A percentile compares a stretch with the other conserved stretches of the same genome.
phyloP scores from a whole-genome alignment of 1,284 basidiomycete genomes.

The Austropuccinia psidii region DNA sequence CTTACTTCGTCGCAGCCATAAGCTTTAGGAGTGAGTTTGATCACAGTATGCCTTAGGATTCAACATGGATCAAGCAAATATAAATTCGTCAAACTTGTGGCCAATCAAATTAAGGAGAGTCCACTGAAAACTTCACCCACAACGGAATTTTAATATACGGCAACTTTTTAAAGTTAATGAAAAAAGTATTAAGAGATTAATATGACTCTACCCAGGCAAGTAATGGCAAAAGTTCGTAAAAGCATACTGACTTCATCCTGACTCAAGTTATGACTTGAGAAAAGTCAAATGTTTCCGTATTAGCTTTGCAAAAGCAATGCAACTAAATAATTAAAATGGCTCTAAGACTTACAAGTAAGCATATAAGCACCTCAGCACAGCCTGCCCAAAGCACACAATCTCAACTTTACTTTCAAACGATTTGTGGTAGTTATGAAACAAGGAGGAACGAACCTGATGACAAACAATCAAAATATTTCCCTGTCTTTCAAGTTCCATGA shows the following conservation, averaged over 20 bases:
- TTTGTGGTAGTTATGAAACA: background rate
- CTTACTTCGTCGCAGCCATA: constrained; percentile 98
- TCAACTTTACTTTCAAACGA: background rate
- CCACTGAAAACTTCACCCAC: background rate
- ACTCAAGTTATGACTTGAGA: constrained; percentile 60
- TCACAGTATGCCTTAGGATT: constrained; percentile 66
- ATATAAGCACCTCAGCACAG: constrained; percentile 75
- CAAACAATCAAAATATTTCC: constrained; percentile 95
- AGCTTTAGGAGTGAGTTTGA: constrained; percentile 93
- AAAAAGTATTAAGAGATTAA: background rate
- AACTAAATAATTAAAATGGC: background rate
- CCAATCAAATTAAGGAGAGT: background rate
- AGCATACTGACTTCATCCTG: constrained; percentile 60
- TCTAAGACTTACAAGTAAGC: constrained; percentile 42
- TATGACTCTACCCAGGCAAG: background rate
- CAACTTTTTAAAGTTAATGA: constrained; percentile 48
- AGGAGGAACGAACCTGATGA: constrained; percentile 59
- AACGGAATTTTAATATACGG: constrained; percentile 78
- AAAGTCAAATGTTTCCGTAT: background rate
- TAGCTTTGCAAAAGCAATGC: background rate
- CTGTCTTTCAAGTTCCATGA: constrained; percentile 97
- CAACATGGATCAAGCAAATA: background rate
- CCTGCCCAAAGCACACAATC: background rate
- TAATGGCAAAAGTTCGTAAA: background rate
- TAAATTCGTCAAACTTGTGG: background rate